Percentiles rank a stretch among this genome's conserved stretches.
Conservation (phyloP, 2,329 filamentous ascomycete genomes). For the Fusarium sp. region DNA sequence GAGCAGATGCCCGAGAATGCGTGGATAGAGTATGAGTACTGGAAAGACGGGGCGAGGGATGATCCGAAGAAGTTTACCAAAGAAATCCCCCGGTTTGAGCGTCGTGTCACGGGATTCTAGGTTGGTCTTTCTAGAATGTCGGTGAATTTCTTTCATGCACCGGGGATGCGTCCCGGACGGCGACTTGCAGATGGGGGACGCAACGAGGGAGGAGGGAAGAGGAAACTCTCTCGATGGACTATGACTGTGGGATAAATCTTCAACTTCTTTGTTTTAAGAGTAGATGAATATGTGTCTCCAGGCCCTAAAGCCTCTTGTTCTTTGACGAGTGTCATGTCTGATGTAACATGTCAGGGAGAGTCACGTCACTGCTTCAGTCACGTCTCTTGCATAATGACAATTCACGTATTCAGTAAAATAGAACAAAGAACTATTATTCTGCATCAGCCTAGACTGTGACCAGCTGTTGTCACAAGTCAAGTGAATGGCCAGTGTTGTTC, state of each 20-base stretch:
- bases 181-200: neutral
- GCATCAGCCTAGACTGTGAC: neutral
- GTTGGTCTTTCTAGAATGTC: constrained; percentile 9
- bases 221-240: neutral
- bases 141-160: neutral
- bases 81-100: constrained; percentile 32
- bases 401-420: neutral
- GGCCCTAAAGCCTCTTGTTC: neutral
- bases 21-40: constrained; percentile 76
- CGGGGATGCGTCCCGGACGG: neutral
- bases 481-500: neutral
- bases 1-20: constrained; percentile 74
- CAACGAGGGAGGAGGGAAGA: neutral
- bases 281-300: neutral
- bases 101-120: constrained; percentile 22
- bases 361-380: neutral
- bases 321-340: neutral
- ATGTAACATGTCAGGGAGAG: neutral
- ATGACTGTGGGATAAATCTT: neutral
- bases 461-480: neutral
- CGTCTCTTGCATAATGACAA: neutral
- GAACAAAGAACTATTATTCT: neutral
- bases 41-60: constrained; percentile 59
- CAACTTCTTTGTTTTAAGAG: neutral
- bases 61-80: constrained; percentile 55